Conservation (phyloP, 1,139 yeast genomes). For the Geotrichum macrosporum region DNA sequence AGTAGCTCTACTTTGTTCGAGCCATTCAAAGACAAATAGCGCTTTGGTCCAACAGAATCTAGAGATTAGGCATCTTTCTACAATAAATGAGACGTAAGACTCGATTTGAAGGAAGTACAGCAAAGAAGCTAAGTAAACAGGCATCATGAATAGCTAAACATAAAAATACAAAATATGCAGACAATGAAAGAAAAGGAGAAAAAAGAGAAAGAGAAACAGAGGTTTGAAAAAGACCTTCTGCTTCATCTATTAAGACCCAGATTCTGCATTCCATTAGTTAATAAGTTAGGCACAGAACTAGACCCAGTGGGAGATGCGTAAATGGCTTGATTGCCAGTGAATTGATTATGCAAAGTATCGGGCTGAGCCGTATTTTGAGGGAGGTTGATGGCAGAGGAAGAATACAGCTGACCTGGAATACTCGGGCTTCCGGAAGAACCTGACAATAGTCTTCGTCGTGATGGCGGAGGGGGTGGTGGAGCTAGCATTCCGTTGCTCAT, state of each 20-base stretch:
- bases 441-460: slow-evolving; percentile 10
- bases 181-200: not conserved
- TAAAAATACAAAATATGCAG: not conserved
- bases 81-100: too few species aligned
- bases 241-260: slow-evolving; percentile 10
- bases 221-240: not conserved
- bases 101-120: too few species aligned
- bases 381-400: slow-evolving; percentile 15
- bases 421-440: slow-evolving; percentile 1
- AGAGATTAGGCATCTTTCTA: too few species aligned
- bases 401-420: slow-evolving; percentile 3
- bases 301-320: slow-evolving; percentile 14
- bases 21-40: too few species aligned
- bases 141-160: not conserved
- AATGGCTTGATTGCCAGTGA: slow-evolving; percentile 12
- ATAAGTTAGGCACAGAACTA: slow-evolving; percentile 17
- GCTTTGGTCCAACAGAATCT: too few species aligned
- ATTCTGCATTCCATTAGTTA: slow-evolving; percentile 16
- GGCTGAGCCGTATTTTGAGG: not conserved
- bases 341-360: slow-evolving; percentile 9
- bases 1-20: too few species aligned
- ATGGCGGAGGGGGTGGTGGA: slow-evolving; percentile 18
- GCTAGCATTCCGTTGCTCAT: slow-evolving; percentile 17
- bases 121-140: too few species aligned
- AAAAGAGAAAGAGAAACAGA: not conserved